Evolutionary conservation across 2,329 filamentous ascomycete species (phyloP), one percentile per base, ranked within the genome.

Genomic region (Metarhizium robertsii): DNA sequence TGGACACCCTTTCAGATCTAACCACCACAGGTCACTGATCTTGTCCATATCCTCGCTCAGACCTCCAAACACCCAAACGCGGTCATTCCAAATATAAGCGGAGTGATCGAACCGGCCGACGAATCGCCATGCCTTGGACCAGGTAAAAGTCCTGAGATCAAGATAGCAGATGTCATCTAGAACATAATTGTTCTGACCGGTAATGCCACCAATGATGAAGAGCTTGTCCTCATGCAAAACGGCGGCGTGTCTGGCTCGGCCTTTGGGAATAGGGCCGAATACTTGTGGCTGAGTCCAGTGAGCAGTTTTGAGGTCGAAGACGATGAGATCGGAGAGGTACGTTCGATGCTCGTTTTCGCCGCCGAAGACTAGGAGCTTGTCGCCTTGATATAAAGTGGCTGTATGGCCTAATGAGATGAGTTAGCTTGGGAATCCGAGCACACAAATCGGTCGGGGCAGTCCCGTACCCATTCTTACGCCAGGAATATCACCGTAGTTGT

Each of bases 401-500:
- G 94, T 97, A 68, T 99, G 94, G 36, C 92, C 90, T 95, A 64
- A 53, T 57, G 32, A 55, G 14, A n/a, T 11, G 32, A 18, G 57
- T 60, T 52, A 60, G 49, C 53, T 13, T 7, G 20, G 6, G 32
- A 45, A 14, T 14, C 14, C 1, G 29, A 50, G n/a, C 16, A 14
- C 13, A 18, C 5, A 10, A 42, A 43, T 20, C 30, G 18, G 25
- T 16, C 7, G 16, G n/a, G 55, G 52, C 50, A 4, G 45, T 13
- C 14, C 13, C 29, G 20, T 58, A 90, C 92, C 92, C 94, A 97
- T 97, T 61, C 92, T 85, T 52, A 97, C 92, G 14, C 92, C 92
- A 4, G 92, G 92, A 61, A 97, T 97, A 72, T 97, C 92, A 38
- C 94, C 94, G 75, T 96, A 99, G 72, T 99, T 99, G 73, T 97